Conservation (phyloP, 164 flowering plant genomes). For the Euptelea pleiosperma region DNA sequence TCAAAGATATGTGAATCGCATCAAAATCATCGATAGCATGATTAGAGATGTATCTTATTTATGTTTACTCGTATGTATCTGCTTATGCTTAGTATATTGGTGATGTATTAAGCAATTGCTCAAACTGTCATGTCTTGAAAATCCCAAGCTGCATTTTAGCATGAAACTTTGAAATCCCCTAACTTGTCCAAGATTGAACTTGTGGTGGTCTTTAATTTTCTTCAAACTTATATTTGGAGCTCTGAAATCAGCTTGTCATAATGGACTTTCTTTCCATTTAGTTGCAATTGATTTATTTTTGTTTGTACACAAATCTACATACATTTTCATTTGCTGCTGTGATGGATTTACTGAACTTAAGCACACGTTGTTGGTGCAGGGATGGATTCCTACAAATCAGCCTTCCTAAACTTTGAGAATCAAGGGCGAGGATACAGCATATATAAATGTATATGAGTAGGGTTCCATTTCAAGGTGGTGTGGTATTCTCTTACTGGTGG, state of each 20-base stretch:
- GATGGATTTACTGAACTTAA: not conserved
- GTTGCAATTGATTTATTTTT: not conserved
- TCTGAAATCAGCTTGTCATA: not conserved
- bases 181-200: no score
- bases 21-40: no score
- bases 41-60: no score
- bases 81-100: no score
- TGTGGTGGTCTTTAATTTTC: no score
- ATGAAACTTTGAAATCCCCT: no score
- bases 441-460: not conserved
- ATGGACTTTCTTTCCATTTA: not conserved
- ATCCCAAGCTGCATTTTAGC: no score
- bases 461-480: not conserved
- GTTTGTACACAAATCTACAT: not conserved
- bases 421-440: not conserved
- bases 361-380: conserved; percentile 35
- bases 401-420: conserved; percentile 47
- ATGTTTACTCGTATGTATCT: no score
- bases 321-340: not conserved
- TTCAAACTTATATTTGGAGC: not conserved
- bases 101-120: no score
- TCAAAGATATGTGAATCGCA: no score
- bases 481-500: not conserved
- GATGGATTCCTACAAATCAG: conserved; percentile 48
- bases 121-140: no score